Evolutionary conservation across 1,139 yeast genomes (phyloP).

Genomic region (Kurtzmaniella quercitrusa): DNA sequence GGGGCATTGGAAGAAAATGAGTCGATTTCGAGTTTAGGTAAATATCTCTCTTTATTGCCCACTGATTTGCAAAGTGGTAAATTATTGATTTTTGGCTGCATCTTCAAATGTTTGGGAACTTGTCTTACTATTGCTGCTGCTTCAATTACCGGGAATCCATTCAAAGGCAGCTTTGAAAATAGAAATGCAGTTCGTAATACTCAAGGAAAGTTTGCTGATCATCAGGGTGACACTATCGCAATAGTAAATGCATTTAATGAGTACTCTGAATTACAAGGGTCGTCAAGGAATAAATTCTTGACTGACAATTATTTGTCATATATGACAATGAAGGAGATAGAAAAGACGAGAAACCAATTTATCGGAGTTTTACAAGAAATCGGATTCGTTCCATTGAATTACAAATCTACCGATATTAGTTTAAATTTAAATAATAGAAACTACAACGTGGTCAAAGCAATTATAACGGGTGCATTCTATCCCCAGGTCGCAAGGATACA

Average conservation of each 20-base stretch:
- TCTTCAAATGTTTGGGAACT: conserved; percentile 78
- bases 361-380: conserved; percentile 64
- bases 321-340: conserved; percentile 64
- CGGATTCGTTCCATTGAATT: conserved; percentile 63
- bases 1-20: conserved; percentile 58
- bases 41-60: conserved; percentile 74
- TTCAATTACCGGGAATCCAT: conserved; percentile 70
- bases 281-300: conserved; percentile 47
- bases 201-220: conserved; percentile 33
- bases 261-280: conserved; percentile 34
- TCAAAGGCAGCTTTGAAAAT: conserved; percentile 55
- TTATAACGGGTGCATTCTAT: conserved; percentile 75
- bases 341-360: conserved; percentile 67
- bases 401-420: conserved; percentile 18
- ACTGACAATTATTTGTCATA: conserved; percentile 61
- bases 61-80: conserved; percentile 87
- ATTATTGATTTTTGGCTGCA: conserved; percentile 68
- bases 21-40: conserved; percentile 73
- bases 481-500: conserved; percentile 82
- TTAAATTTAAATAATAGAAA: conserved; percentile 51
- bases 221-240: conserved; percentile 70
- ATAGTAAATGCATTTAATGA: conserved; percentile 53
- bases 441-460: conserved; percentile 52
- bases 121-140: conserved; percentile 76
- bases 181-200: conserved; percentile 59